A percentile compares a stretch with the other conserved stretches of the same genome.
Conservation (phyloP, 2,329 filamentous ascomycete genomes). For the Arachnomyces sp. region DNA sequence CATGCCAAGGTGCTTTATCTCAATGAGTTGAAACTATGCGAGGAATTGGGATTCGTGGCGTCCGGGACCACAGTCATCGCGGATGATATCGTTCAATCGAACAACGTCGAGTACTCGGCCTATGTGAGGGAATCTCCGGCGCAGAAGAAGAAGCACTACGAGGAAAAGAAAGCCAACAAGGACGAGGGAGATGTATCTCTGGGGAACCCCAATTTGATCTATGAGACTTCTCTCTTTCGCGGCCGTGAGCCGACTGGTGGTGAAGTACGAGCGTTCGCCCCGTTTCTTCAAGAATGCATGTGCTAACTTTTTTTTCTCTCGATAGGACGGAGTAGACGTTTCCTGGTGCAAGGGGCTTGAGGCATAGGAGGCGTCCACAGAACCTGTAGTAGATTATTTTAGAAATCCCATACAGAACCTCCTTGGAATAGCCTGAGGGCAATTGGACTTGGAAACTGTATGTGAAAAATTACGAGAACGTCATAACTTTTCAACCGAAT, state of each 20-base stretch:
- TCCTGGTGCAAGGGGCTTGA: conserved; percentile 47
- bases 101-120: conserved; percentile 21
- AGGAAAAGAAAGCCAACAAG: conserved; percentile 17
- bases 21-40: conserved; percentile 20
- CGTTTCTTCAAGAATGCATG: too few relatives aligned
- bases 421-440: too few relatives aligned
- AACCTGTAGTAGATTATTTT: too few relatives aligned
- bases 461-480: too few relatives aligned
- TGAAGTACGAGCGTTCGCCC: conserved; percentile 42
- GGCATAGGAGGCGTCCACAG: too few relatives aligned
- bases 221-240: conserved; percentile 56
- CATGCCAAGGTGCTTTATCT: conserved; percentile 19
- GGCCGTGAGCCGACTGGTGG: conserved; percentile 62
- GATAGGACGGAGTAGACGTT: conserved; percentile 59
- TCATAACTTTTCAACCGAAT: too few relatives aligned
- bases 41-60: conserved; percentile 18
- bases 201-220: conserved; percentile 61
- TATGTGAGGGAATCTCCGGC: conserved; percentile 20
- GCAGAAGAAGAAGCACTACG: too few relatives aligned
- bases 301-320: conserved; percentile 15
- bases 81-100: conserved; percentile 28
- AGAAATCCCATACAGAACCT: too few relatives aligned
- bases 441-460: too few relatives aligned
- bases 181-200: conserved; percentile 20
- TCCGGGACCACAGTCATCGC: conserved; percentile 24